Conservation (phyloP, 140 eudicot genomes). For the Bidens hawaiensis region DNA sequence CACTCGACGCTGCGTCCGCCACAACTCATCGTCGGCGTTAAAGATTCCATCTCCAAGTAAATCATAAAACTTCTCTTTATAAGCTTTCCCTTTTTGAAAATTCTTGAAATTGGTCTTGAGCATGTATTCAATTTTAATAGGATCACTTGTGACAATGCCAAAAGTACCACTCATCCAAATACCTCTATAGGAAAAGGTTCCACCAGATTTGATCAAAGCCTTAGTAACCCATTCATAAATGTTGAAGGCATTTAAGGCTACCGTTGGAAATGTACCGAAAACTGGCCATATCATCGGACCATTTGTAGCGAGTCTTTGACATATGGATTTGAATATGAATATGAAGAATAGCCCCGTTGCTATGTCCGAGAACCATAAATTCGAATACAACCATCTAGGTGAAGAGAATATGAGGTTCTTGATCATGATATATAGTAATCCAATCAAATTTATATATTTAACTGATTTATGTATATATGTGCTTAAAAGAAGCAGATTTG, state of each 20-base stretch:
- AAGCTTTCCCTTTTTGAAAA: slow-evolving; percentile 54
- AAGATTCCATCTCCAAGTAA: slow-evolving; percentile 69
- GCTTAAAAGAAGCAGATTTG: slow-evolving; percentile 5
- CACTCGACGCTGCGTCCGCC: slow-evolving; percentile 51
- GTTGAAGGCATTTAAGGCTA: slow-evolving; percentile 6
- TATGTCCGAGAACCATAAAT: slow-evolving; percentile 31
- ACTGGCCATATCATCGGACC: slow-evolving; percentile 72
- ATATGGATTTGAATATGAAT: slow-evolving; percentile 32
- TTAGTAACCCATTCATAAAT: slow-evolving; percentile 47
- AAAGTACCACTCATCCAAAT: slow-evolving; percentile 35
- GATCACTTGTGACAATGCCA: slow-evolving; percentile 47
- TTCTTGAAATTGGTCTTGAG: slow-evolving; percentile 59
- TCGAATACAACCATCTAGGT: slow-evolving; percentile 21
- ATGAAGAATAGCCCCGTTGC: slow-evolving; percentile 24
- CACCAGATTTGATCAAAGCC: slow-evolving; percentile 36
- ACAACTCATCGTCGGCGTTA: slow-evolving; percentile 46
- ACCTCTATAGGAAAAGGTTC: slow-evolving; percentile 39
- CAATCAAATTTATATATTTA: background rate
- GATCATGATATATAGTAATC: slow-evolving; percentile 1
- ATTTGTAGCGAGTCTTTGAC: slow-evolving; percentile 34
- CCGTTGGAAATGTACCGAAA: slow-evolving; percentile 42
- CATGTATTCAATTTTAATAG: slow-evolving; percentile 49
- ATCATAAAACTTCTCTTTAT: slow-evolving; percentile 45
- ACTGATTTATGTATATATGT: slow-evolving; percentile 6
- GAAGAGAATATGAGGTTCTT: slow-evolving; percentile 23